Conservation (phyloP, 2,329 filamentous ascomycete genomes). For the Apiospora rasikravindrae region DNA sequence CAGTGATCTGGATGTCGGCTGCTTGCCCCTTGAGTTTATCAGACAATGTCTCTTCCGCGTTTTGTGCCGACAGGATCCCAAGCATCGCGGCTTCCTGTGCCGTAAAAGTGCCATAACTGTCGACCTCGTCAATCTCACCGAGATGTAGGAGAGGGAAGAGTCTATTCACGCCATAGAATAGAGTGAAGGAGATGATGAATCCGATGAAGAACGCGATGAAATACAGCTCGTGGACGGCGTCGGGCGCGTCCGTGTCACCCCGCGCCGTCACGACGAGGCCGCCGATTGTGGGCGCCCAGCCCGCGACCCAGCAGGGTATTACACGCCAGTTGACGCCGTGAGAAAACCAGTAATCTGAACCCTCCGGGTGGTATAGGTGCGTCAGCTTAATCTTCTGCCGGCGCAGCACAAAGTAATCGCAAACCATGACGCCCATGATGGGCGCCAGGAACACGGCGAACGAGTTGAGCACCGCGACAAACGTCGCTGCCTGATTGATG, state of each 20-base stretch:
- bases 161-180: slow-evolving; percentile 23
- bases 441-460: slow-evolving; percentile 44
- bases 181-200: slow-evolving; percentile 24
- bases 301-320: slow-evolving; percentile 46
- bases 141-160: slow-evolving; percentile 18
- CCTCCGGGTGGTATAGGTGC: slow-evolving; percentile 35
- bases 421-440: slow-evolving; percentile 41
- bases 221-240: slow-evolving; percentile 24
- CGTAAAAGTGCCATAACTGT: slow-evolving; percentile 25
- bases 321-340: slow-evolving; percentile 48
- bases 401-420: slow-evolving; percentile 41
- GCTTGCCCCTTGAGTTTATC: neutral
- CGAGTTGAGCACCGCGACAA: slow-evolving; percentile 38
- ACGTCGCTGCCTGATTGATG: slow-evolving; percentile 32
- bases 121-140: slow-evolving; percentile 23
- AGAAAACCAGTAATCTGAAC: slow-evolving; percentile 46
- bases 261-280: slow-evolving; percentile 43
- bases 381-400: slow-evolving; percentile 40
- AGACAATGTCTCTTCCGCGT: neutral
- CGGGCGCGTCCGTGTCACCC: slow-evolving; percentile 29
- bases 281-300: slow-evolving; percentile 49
- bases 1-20: neutral
- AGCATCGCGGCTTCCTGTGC: slow-evolving; percentile 22
- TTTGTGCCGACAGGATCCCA: slow-evolving; percentile 24
- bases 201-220: slow-evolving; percentile 28